Percentiles rank a stretch among this genome's conserved stretches.
Conservation (phyloP, 306 rosid genomes). For the Castanea crenata region DNA sequence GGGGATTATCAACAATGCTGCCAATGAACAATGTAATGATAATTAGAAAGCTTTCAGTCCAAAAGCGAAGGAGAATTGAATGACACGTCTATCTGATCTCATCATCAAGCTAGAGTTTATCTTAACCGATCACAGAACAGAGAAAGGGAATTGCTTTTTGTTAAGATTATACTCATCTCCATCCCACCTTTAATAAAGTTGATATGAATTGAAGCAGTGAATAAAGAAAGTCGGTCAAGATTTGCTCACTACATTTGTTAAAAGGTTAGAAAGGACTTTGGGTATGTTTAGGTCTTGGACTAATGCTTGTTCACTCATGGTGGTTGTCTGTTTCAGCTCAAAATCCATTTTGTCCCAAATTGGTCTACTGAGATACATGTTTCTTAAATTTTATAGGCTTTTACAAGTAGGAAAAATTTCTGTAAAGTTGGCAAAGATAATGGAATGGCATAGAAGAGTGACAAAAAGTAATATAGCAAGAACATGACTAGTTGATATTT, state of each 20-base stretch:
- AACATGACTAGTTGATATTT: too few species aligned
- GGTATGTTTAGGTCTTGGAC: too few species aligned
- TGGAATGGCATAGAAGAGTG: not conserved
- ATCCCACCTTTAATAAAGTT: constrained; percentile 33
- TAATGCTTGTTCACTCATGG: too few species aligned
- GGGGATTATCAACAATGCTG: not conserved
- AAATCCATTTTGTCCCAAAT: too few species aligned
- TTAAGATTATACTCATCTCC: constrained; percentile 43
- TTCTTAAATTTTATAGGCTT: too few species aligned
- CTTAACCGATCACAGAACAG: constrained; percentile 19
- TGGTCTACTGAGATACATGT: too few species aligned
- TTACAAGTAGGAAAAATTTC: not conserved
- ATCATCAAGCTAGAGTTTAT: constrained; percentile 31
- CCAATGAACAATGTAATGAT: constrained; percentile 38
- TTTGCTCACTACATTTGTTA: not conserved
- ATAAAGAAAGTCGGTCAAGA: constrained; percentile 9
- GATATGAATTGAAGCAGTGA: constrained; percentile 15
- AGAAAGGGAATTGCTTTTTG: constrained; percentile 27
- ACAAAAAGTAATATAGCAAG: not conserved
- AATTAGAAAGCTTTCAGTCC: constrained; percentile 21
- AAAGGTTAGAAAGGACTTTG: too few species aligned
- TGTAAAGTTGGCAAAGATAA: not conserved
- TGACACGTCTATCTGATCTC: constrained; percentile 30
- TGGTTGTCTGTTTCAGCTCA: too few species aligned
- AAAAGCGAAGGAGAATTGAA: constrained; percentile 26